Base-by-base conservation (phyloP, 805 yeast species). In the Candida incommunis region DNA sequence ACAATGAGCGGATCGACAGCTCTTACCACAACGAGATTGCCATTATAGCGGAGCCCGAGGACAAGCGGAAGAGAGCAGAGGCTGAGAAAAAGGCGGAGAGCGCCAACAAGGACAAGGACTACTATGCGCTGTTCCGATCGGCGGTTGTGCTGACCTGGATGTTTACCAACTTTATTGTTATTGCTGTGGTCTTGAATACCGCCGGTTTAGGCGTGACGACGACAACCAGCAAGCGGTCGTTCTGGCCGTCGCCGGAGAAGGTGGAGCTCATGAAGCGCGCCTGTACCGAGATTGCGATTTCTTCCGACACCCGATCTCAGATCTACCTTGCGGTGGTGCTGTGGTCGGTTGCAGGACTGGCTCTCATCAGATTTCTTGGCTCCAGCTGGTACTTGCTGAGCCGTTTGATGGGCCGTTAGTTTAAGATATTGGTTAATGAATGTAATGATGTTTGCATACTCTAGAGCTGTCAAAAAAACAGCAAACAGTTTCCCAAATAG, bases 281-380 rank as follows among this genome's bases (percentile, higher is more conserved):
- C n/a, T 55, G 63, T 57, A 27, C 44, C 9, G 52, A 47, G 44
- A 40, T 49, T 22, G 63, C 69, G 26, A 66, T 71, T 9, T 52
- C 61, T 20, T 47, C 55, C 7, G 46, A 51, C n/a, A 40, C 18
- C 3, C 54, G 59, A 21, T 53, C 63, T 1, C 53, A 55, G 41
- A 65, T 78, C 4, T 90, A 86, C 59, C 72, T 90, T 61, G 75
- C 92, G 3, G 85, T 90, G 24, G 80, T 90, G 41, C 68, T 90
- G 52, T 90, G 97, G 96, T 66, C 88, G 29, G 97, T 90, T 40
- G 96, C 96, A 3, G 83, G 80, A 23, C 74, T 86, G 70, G 96
- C 97, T 0, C 71, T 80, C 4, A 80, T 85, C 61, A 69, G 96
- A 50, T 81, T 90, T 52, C 43, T 80, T 23, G 96, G 96, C 1